phyloP scores from a whole-genome alignment of 164 flowering plant genomes.

The Taxillus chinensis region DNA sequence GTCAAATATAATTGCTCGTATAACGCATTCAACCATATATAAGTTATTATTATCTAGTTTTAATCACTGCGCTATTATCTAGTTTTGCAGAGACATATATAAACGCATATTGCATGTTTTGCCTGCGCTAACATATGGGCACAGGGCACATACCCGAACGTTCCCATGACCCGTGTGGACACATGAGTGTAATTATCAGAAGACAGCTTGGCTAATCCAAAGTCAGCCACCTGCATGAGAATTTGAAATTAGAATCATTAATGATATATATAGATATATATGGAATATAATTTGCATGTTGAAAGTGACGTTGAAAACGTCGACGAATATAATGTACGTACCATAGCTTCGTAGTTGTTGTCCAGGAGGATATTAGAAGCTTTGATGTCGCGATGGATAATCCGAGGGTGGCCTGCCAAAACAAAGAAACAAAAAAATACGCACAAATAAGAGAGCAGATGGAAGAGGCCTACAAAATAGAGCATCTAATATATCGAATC shows the following conservation, averaged over 20 bases:
- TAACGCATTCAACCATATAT: too few species aligned
- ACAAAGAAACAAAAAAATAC: neutral
- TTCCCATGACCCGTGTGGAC: constrained; percentile 88
- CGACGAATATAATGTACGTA: constrained; percentile 8
- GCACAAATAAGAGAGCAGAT: neutral
- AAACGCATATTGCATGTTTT: too few species aligned
- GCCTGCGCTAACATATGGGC: too few species aligned
- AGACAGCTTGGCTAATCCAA: constrained; percentile 71
- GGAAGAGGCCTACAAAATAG: neutral
- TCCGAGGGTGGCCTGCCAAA: constrained; percentile 57
- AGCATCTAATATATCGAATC: neutral
- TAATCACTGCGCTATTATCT: too few species aligned
- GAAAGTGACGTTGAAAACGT: neutral
- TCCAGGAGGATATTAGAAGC: constrained; percentile 64
- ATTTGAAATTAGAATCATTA: neutral
- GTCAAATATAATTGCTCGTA: too few species aligned
- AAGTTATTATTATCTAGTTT: too few species aligned
- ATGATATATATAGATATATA: too few species aligned
- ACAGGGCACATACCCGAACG: constrained; percentile 45
- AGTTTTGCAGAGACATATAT: too few species aligned
- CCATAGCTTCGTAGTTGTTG: constrained; percentile 61
- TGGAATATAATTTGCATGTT: neutral
- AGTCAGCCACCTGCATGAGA: constrained; percentile 62
- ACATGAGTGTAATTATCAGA: constrained; percentile 61
- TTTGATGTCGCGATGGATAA: constrained; percentile 71